phyloP scores from a whole-genome alignment of 106 monocot genomes.

The Hemerocallis citrina region DNA sequence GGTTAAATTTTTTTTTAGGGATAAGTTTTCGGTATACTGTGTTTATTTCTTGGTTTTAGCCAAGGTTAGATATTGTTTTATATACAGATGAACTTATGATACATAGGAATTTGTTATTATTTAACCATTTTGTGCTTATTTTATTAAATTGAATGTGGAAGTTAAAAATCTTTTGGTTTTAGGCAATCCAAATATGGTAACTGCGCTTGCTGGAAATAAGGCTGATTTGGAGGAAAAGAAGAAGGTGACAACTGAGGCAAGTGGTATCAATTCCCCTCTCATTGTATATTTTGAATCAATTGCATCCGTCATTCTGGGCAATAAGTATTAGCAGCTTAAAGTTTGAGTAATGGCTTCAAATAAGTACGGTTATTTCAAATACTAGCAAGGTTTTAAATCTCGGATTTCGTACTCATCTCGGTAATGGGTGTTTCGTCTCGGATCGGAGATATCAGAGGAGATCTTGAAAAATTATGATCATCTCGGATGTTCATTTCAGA shows the following conservation, averaged over 20 bases:
- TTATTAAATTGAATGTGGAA: not conserved
- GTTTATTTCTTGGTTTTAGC: no score
- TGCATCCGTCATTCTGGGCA: not conserved
- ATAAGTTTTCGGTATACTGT: no score
- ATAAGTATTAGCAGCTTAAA: not conserved
- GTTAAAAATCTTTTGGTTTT: not conserved
- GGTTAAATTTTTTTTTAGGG: no score
- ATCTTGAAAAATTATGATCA: no score
- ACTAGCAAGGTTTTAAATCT: no score
- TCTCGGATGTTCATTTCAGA: no score
- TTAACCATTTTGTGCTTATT: not conserved
- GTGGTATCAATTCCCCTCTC: conserved; percentile 1
- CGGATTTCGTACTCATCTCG: no score
- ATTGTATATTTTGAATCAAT: not conserved
- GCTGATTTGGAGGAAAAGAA: conserved; percentile 48
- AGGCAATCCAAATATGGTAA: conserved; percentile 56
- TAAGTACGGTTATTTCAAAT: not conserved
- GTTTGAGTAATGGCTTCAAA: no score
- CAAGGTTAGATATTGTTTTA: not conserved
- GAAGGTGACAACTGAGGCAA: conserved; percentile 38
- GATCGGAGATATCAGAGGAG: no score
- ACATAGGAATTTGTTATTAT: not conserved
- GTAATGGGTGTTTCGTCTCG: no score
- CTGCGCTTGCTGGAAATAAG: conserved; percentile 49
- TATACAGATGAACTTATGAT: not conserved